These are phyloP conservation scores for Drechslerella stenobrocha DNA, from an alignment of 2,329 filamentous ascomycete genomes.

Conservation along the genomic window DNA sequence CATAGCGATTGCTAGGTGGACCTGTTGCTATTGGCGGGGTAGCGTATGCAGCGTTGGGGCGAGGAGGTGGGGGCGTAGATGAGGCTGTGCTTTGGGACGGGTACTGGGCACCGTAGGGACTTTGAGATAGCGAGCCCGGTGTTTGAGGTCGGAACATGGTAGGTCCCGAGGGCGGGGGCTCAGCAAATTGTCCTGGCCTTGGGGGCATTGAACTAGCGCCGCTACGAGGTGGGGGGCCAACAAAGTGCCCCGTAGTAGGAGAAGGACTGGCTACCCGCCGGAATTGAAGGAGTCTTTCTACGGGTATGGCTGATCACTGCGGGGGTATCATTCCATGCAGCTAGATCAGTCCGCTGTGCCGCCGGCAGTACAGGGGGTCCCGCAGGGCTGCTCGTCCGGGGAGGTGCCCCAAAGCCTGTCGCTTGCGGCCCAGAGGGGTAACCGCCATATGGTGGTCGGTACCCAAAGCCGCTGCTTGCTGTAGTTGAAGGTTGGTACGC, in stretches of 20 bases:
- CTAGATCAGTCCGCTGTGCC: constrained; percentile 65
- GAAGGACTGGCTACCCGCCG: constrained; percentile 61
- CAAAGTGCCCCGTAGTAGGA: constrained; percentile 71
- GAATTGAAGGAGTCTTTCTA: constrained; percentile 73
- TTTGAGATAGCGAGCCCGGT: constrained; percentile 66
- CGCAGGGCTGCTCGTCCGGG: constrained; percentile 70
- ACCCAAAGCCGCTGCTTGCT: constrained; percentile 62
- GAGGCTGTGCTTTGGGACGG: constrained; percentile 58
- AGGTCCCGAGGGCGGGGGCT: constrained; percentile 67
- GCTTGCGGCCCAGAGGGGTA: constrained; percentile 23
- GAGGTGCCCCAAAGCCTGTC: constrained; percentile 57
- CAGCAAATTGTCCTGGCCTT: constrained; percentile 65
- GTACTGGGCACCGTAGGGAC: constrained; percentile 59
- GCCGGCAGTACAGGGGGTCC: constrained; percentile 70
- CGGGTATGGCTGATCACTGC: constrained; percentile 76
- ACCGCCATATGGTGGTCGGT: constrained; percentile 32
- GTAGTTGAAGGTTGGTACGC: constrained; percentile 56
- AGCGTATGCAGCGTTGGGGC: constrained; percentile 64
- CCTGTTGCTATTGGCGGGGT: constrained; percentile 60
- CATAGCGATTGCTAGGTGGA: constrained; percentile 45
- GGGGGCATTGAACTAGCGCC: constrained; percentile 84
- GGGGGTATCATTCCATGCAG: constrained; percentile 94
- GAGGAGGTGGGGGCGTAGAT: constrained; percentile 54
- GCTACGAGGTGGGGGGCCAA: constrained; percentile 68
- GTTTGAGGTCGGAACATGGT: constrained; percentile 55